These are phyloP conservation scores for grape (Vitis vinifera) DNA, from an alignment of 164 flowering plant genomes.

Conservation along the genomic window ASM3070453v1 NC_081818.1:603001-603500, in stretches of 20 bases:
- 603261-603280: no score
- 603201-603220: background rate
- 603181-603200: background rate
- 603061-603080: background rate
- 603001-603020: conserved; percentile 74
- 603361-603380: no score
- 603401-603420: background rate
- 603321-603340: no score
- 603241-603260: no score
- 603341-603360: no score
- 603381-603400: background rate
- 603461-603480: conserved; percentile 74
- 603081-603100: background rate
- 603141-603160: no score
- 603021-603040: conserved; percentile 76
- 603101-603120: background rate
- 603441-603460: conserved; percentile 33
- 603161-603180: background rate
- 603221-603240: background rate
- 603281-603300: no score
- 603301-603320: no score
- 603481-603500: conserved; percentile 39
- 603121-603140: background rate
- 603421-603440: conserved; percentile 33
- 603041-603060: conserved; percentile 30